Evolutionary conservation across 2,329 filamentous ascomycete species (phyloP), one percentile per base, ranked within the genome.

Genomic region (Cytospora leucostoma): DNA sequence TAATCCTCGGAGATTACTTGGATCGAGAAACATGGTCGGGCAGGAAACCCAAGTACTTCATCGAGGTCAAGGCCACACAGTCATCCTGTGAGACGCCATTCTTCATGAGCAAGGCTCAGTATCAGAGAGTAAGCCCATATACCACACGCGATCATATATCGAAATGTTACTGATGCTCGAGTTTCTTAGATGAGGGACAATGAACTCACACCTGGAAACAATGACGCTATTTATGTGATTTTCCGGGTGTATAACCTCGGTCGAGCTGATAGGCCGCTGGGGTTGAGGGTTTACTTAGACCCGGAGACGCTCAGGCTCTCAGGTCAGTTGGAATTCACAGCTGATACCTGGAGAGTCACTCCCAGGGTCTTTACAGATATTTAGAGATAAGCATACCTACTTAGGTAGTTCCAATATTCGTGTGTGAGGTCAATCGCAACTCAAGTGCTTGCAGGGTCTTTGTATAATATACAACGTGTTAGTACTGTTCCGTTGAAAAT

Each of bases 61-160:
- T 84, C 2, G 82, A 84, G 61, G 82, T 84, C 40, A 84, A 84
- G 67, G 75, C 80, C 1, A 83, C 81, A 0, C 77, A 75, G 0
- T 69, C 70, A 1, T 55, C 66, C 1, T 76, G 71, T 51, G 69
- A 73, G 2, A 77, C 74, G 7, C 74, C 77, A 0, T 83, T 84
- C 60, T 83, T 71, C 55, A 77, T 84, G 73, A 82, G 78, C 67
- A 74, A 76, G 35, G 65, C 67, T 1, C 81, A 84, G 67, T 81
- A 79, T 58, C 62, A 70, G 44, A 70, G 71, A 66, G 79, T 80
- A 68, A 68, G 75, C 73, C 4, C 1, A 17, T 7, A 7, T 44
- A 12, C 11, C 19, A 21, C 34, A 5, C 15, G 13, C 1, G n/a
- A 35, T 12, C 15, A 8, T 19, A 13, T n/a, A 15, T 2, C 32